phyloP scores from a whole-genome alignment of 2,329 filamentous ascomycete species.

The Aspergillus neotritici region DNA sequence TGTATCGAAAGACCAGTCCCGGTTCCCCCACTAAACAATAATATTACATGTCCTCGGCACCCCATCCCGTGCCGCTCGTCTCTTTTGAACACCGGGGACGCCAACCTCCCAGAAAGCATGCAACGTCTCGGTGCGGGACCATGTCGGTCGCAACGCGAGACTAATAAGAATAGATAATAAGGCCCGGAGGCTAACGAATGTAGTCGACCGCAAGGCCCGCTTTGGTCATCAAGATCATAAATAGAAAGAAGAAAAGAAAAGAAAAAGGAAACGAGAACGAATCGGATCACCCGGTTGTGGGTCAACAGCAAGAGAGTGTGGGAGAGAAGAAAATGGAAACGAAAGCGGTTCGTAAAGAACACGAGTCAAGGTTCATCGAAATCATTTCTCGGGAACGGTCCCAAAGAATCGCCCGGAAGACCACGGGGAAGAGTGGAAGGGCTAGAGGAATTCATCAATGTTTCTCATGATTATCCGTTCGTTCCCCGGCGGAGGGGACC shows the following conservation, averaged over 20 bases:
- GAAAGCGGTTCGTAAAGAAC: slow-evolving; percentile 8
- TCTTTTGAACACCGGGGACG: slow-evolving; percentile 26
- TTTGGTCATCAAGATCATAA: slow-evolving; percentile 36
- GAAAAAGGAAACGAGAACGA: slow-evolving; percentile 11
- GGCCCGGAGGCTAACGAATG: slow-evolving; percentile 9
- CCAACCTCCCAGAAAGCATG: slow-evolving; percentile 18
- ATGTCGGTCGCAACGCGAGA: slow-evolving; percentile 1
- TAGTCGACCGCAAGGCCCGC: slow-evolving; percentile 36
- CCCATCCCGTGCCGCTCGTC: slow-evolving; percentile 15
- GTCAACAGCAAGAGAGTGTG: slow-evolving; percentile 4
- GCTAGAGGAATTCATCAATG: slow-evolving; percentile 43
- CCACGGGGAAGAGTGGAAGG: slow-evolving; percentile 7
- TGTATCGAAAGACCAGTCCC: background rate
- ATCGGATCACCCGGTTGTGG: too few relatives aligned
- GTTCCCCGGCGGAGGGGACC: slow-evolving; percentile 35
- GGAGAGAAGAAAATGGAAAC: slow-evolving; percentile 8
- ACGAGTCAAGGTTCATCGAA: slow-evolving; percentile 18
- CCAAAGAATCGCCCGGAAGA: slow-evolving; percentile 3
- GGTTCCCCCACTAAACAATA: slow-evolving; percentile 15
- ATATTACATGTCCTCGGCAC: slow-evolving; percentile 32
- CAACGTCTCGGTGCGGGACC: slow-evolving; percentile 12
- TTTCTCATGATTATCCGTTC: slow-evolving; percentile 41
- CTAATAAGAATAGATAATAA: slow-evolving; percentile 9
- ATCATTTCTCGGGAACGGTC: slow-evolving; percentile 23
- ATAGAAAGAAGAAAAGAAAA: slow-evolving; percentile 8